Evolutionary conservation across 257 asterid species (phyloP), one percentile per base, ranked within the genome.

Genomic region (Ocimum tenuiflorum): DNA sequence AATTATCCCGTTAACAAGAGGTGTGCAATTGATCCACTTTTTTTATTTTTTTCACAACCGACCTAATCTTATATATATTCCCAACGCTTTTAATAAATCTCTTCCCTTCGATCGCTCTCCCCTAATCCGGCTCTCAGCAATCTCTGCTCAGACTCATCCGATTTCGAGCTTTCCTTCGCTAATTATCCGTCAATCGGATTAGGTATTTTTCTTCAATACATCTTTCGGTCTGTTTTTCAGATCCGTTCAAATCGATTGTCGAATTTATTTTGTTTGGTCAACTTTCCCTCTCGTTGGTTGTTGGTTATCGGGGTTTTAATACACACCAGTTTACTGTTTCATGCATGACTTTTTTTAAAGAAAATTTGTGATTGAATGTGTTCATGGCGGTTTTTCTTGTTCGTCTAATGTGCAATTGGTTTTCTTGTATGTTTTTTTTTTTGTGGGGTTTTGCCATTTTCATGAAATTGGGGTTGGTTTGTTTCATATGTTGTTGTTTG

Each of bases 121-220:
- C n/a, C 45, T 38, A n/a, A 13, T 36, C 33, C 49, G 27, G 4
- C 22, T 19, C 18, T 6, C 39, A 27, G n/a, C n/a, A 31, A 1
- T 20, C 6, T 10, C 18, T 56, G 61, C 75, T 69, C 71, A 69
- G 62, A 60, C 82, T 77, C 64, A 38, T 81, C 75, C 72, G 75
- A 63, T 64, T 63, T 23, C 53, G 76, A 72, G 57, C 47, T 35
- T 47, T 52, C 36, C 42, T n/a, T 12, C 0, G 12, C 13, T 3
- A 10, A 14, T 8, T 51, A 13, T 43, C 36, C 56, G 13, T 48
- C 60, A 4, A 33, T 20, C 67, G 76, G 59, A 65, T 69, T 67
- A 60, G 81, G 86, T 81, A 73, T 10, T 53, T 27, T 52, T 6
- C 61, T 23, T 8, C 18, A 2, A 18, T 8, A 41, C 54, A 38